Percentiles rank a stretch among this genome's conserved stretches.
Evolutionary conservation across 768 basidiomycete species (phyloP).

Genomic region (Leccinum imitatum): DNA sequence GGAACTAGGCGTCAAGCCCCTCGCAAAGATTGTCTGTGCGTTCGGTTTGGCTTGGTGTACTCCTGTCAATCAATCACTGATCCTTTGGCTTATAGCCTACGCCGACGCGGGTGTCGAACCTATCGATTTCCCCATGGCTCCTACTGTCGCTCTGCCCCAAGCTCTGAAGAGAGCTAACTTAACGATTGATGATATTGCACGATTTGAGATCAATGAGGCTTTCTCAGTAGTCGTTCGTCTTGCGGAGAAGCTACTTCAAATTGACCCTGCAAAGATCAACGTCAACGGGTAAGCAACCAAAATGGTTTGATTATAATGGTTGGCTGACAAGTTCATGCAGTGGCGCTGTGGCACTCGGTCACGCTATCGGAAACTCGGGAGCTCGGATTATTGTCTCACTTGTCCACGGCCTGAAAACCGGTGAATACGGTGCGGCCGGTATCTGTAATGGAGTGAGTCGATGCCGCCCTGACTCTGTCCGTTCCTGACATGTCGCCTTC

Average conservation of each 20-base stretch:
- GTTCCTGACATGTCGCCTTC: constrained; percentile 21
- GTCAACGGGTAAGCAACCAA: constrained; percentile 65
- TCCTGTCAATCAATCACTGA: constrained; percentile 4
- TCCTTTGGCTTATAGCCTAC: constrained; percentile 58
- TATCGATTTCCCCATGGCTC: constrained; percentile 95
- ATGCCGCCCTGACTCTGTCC: constrained; percentile 3
- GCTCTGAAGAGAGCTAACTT: constrained; percentile 89
- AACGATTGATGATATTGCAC: constrained; percentile 76
- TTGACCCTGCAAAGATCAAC: constrained; percentile 90
- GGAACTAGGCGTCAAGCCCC: constrained; percentile 85
- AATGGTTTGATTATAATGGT: constrained; percentile 3
- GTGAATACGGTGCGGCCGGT: constrained; percentile 93
- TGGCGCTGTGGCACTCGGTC: constrained; percentile 94
- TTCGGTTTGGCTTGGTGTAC: constrained; percentile 12
- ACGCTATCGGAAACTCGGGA: constrained; percentile 96
- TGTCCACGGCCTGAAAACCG: constrained; percentile 85
- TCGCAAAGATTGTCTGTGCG: constrained; percentile 94
- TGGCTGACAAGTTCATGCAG: constrained; percentile 41
- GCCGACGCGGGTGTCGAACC: constrained; percentile 97
- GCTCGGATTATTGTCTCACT: constrained; percentile 93
- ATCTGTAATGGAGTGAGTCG: constrained; percentile 92
- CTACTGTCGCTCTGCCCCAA: constrained; percentile 84
- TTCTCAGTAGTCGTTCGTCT: constrained; percentile 94
- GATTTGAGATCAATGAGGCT: constrained; percentile 97
- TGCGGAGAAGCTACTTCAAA: constrained; percentile 81